Evolutionary conservation across 2,329 filamentous ascomycete genomes (phyloP).

Genomic region (Colletotrichum somersetense): DNA sequence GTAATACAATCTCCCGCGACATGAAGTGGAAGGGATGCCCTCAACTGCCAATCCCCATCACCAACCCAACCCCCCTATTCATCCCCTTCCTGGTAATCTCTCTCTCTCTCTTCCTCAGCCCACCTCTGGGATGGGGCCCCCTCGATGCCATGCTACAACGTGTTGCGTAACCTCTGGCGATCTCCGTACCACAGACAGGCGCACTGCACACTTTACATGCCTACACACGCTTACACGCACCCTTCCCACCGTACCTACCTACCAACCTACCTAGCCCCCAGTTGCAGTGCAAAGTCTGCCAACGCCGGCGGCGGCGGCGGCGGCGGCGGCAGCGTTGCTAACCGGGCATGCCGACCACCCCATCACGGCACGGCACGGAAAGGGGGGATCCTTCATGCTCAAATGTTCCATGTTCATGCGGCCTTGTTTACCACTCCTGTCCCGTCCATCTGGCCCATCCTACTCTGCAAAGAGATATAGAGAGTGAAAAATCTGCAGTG

Average conservation of each 20-base stretch:
- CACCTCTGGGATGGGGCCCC: conserved; percentile 21
- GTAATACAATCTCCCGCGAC: conserved; percentile 22
- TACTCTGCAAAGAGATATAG: not conserved
- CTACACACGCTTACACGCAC: too few species aligned
- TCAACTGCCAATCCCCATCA: conserved; percentile 5
- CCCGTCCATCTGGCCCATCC: not conserved
- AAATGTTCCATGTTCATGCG: not conserved
- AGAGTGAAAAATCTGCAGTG: not conserved
- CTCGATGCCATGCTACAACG: not conserved
- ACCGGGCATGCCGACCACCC: not conserved
- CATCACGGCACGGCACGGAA: not conserved
- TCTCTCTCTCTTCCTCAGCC: not conserved
- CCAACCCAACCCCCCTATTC: conserved; percentile 3
- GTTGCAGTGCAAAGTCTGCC: too few species aligned
- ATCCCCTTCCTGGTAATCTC: not conserved
- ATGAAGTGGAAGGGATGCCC: conserved; percentile 15
- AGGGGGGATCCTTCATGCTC: not conserved
- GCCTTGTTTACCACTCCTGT: not conserved
- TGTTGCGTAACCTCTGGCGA: not conserved
- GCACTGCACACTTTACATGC: too few species aligned
- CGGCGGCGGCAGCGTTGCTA: too few species aligned
- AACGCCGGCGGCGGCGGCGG: too few species aligned
- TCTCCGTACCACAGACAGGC: not conserved
- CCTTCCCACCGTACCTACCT: too few species aligned
- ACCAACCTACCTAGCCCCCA: too few species aligned